Base-by-base conservation (phyloP, 2,329 filamentous ascomycete genomes). In the Pseudopithomyces maydicus region DNA sequence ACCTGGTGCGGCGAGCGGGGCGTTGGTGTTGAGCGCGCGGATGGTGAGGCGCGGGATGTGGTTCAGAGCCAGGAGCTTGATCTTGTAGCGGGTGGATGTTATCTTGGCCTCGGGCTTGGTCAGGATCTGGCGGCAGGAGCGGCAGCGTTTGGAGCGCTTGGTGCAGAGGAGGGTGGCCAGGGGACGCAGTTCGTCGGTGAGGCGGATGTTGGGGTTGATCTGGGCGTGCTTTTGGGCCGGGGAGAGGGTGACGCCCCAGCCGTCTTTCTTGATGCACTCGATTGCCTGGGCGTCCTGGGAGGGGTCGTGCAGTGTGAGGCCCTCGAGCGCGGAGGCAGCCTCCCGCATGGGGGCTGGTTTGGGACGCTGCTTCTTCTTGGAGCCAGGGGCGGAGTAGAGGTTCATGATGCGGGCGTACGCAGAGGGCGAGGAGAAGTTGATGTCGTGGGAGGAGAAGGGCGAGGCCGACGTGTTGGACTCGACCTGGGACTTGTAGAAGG, bases 41-140 rank as follows among this genome's bases (percentile, higher is more conserved):
- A 97, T 85, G 29, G 87, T 85, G 59, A 97, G 87, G 57, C 87
- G 88, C 0, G 95, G 95, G 61, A 99, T 91, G 77, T 96, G 94
- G 72, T 89, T 92, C 54, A 78, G 70, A 12, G 95, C 96, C 5
- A 98, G 88, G 0, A 98, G 84, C 53, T 91, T 90, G 75, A 99
- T 97, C 69, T 94, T 90, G 84, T 95, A 98, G 29, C 93, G 89
- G 6, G 90, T 95, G 51, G 90, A 94, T 45, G 88, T 87, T 32
- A 96, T 88, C 76, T 98, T 99, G 57, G 88, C 86, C 77, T 99
- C 95, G 14, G 94, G 95, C 74, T 96, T 96, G 59, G 92, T 90
- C 66, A 99, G 89, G 72, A 98, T 97, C 78, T 98, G 94, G 12
- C 95, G 89, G 78, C 95, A 99, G 11, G 89, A 85, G 49, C 91